Evolutionary conservation across 768 basidiomycete species (phyloP), one percentile per base, ranked within the genome.

Genomic region (Pisolithus microcarpus): DNA sequence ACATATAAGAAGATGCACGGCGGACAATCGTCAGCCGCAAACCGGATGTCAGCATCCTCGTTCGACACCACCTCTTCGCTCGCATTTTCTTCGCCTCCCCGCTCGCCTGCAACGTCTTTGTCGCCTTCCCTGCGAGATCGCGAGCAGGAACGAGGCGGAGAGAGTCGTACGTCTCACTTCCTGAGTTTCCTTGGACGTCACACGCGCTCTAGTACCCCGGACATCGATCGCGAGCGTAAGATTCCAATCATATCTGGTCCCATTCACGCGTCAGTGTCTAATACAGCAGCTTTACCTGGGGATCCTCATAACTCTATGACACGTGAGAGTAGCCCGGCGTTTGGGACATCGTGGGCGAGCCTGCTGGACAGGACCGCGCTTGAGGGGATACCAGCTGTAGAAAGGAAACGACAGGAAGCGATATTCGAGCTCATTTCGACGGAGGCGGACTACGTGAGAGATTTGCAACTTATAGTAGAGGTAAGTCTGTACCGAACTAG

Each of bases 401-500:
- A 98, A 64, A 76, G 94, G 42, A 84, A 82, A 52, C 77, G 94
- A 49, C 95, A 97, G 68, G 95, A 98, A 75, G 86, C 90, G 0
- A 95, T 96, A 47, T 98, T 97, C 58, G 95, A 99, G 69, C 75
- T 98, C 48, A 95, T 98, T 57, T 77, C 78, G 6, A 98, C 95
- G 0, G 95, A 99, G 65, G 77, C 75, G 7, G 81, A 87, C 0
- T 99, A 96, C 60, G 91, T 97, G 42, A 78, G 91, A 21, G 90
- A 94, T 64, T 67, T 97, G 26, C 95, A 99, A 61, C 75, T 95
- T 30, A 83, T 94, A 53, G 91, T 97, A 18, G 88, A 90, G 78
- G 93, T 90, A 52, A 43, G 75, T 46, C 7, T 23, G 23, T 44
- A 5, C 4, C 40, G 31, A 9, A 18, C 38, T n/a, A 39, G 10